Percentiles rank a stretch among this genome's conserved stretches.
These are phyloP conservation scores for Nemania diffusa DNA, from an alignment of 2,329 filamentous ascomycete species.

Conservation along the genomic window DNA sequence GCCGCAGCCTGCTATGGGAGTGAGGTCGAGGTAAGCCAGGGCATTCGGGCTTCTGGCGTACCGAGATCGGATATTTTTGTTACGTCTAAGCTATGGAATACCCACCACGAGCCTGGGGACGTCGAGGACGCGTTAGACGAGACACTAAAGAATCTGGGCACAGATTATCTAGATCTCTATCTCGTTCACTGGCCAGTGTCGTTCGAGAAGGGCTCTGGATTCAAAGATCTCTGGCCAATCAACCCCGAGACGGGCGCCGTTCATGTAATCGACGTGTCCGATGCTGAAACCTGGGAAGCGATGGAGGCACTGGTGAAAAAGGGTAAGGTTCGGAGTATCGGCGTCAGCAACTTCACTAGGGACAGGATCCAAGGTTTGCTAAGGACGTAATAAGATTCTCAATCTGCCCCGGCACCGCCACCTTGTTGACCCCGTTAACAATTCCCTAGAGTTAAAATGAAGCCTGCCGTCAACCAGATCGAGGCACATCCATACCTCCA, in stretches of 20 bases:
- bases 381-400: neutral
- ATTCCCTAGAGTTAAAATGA: slow-evolving; percentile 55
- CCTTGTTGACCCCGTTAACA: neutral
- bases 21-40: slow-evolving; percentile 59
- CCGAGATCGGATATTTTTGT: slow-evolving; percentile 6
- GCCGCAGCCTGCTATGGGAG: slow-evolving; percentile 66
- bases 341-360: slow-evolving; percentile 68
- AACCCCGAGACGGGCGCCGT: slow-evolving; percentile 33
- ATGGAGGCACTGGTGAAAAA: slow-evolving; percentile 58
- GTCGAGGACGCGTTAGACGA: slow-evolving; percentile 48
- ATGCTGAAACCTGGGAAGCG: slow-evolving; percentile 30
- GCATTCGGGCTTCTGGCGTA: slow-evolving; percentile 7
- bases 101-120: slow-evolving; percentile 47
- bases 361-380: slow-evolving; percentile 53
- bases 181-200: slow-evolving; percentile 54
- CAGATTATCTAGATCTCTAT: slow-evolving; percentile 54
- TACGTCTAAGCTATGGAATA: slow-evolving; percentile 43
- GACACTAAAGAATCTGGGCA: slow-evolving; percentile 50
- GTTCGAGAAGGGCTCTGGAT: slow-evolving; percentile 36
- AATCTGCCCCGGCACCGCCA: neutral
- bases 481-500: slow-evolving; percentile 60
- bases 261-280: slow-evolving; percentile 45
- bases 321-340: slow-evolving; percentile 66
- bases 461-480: slow-evolving; percentile 63
- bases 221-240: slow-evolving; percentile 41